A percentile compares a stretch with the other conserved stretches of the same genome.
Evolutionary conservation across 2,329 filamentous ascomycete genomes (phyloP).

Genomic region (Aspergillus fumigatus): DNA sequence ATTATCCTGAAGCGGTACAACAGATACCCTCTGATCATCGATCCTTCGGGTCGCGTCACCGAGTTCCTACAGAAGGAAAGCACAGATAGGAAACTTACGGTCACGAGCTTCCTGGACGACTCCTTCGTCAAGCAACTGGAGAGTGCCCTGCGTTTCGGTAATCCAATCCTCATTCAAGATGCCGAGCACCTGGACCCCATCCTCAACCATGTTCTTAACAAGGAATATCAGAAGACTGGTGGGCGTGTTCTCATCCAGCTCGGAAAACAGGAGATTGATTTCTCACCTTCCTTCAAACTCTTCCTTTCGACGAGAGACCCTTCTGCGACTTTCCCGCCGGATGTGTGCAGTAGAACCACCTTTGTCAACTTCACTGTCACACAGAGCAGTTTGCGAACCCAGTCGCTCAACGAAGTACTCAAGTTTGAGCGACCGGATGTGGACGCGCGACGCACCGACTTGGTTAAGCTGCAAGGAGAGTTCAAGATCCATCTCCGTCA

Average conservation of each 20-base stretch:
- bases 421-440: constrained; percentile 97
- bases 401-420: constrained; percentile 94
- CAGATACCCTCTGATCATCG: constrained; percentile 95
- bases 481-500: constrained; percentile 98
- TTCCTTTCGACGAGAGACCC: constrained; percentile 95
- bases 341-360: constrained; percentile 96
- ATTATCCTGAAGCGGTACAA: constrained; percentile 98
- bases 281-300: constrained; percentile 92
- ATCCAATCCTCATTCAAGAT: constrained; percentile 97
- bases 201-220: constrained; percentile 97
- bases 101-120: constrained; percentile 97
- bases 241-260: constrained; percentile 97
- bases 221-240: constrained; percentile 98
- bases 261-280: constrained; percentile 98
- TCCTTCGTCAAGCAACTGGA: constrained; percentile 98
- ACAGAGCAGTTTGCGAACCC: constrained; percentile 96
- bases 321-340: constrained; percentile 89
- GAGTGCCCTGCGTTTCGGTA: constrained; percentile 93
- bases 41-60: constrained; percentile 88
- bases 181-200: constrained; percentile 96
- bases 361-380: constrained; percentile 99
- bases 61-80: constrained; percentile 95
- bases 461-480: constrained; percentile 98
- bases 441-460: constrained; percentile 89
- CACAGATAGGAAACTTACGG: constrained; percentile 86